phyloP scores from a whole-genome alignment of 805 yeast species.

The Pichia californica region DNA sequence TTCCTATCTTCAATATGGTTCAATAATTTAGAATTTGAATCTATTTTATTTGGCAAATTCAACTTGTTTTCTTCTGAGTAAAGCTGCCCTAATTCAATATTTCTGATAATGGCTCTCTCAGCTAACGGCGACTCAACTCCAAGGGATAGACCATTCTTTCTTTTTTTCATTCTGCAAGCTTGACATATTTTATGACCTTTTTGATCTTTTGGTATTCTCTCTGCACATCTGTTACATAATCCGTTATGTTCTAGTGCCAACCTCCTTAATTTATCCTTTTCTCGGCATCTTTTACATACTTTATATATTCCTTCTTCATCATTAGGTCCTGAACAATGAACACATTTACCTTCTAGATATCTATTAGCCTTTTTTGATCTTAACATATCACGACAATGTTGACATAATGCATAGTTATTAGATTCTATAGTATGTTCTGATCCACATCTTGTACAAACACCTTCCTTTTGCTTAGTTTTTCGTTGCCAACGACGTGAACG shows the following conservation, averaged over 20 bases:
- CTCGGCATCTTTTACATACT: slow-evolving; percentile 62
- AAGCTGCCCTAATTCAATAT: background rate
- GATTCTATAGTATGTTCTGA: slow-evolving; percentile 36
- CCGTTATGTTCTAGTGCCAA: slow-evolving; percentile 51
- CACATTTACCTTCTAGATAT: slow-evolving; percentile 59
- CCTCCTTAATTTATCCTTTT: slow-evolving; percentile 52
- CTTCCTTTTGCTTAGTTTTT: slow-evolving; percentile 51
- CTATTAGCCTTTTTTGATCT: slow-evolving; percentile 51
- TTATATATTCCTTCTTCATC: slow-evolving; percentile 41
- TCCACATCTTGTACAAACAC: slow-evolving; percentile 64
- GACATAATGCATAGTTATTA: slow-evolving; percentile 51
- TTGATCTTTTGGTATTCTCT: slow-evolving; percentile 38
- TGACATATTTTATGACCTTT: slow-evolving; percentile 52
- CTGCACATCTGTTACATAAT: slow-evolving; percentile 58
- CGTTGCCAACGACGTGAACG: slow-evolving; percentile 60
- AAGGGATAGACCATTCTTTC: slow-evolving; percentile 17
- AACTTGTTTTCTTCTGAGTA: background rate
- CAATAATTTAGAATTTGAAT: too few species aligned
- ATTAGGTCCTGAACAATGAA: slow-evolving; percentile 59
- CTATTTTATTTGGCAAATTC: too few species aligned
- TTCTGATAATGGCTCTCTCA: background rate
- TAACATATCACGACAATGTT: slow-evolving; percentile 48
- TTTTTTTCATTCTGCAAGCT: slow-evolving; percentile 48
- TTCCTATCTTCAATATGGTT: too few species aligned
- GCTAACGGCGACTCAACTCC: background rate